Evolutionary conservation across 1,139 yeast genomes (phyloP).

Genomic region (Suhomyces choctaworum): DNA sequence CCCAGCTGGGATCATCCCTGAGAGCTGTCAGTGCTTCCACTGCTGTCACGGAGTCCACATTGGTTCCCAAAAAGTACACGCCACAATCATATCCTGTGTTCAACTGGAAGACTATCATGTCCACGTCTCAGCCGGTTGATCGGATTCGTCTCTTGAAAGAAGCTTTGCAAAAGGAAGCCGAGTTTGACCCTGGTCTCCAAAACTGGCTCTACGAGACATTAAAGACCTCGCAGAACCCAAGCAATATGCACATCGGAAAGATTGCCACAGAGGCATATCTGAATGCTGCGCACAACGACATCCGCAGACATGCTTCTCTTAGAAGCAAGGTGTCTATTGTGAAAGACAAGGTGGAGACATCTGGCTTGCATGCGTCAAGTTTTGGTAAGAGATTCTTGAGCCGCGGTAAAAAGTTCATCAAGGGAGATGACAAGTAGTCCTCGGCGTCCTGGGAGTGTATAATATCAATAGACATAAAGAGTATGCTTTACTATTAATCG

Average conservation of each 20-base stretch:
- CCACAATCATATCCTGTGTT: slow-evolving; percentile 36
- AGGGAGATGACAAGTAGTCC: slow-evolving; percentile 14
- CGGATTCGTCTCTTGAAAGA: slow-evolving; percentile 42
- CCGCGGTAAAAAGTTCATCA: slow-evolving; percentile 44
- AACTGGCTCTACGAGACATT: slow-evolving; percentile 48
- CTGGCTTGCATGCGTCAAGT: slow-evolving; percentile 44
- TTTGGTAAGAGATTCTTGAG: slow-evolving; percentile 46
- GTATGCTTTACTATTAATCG: no score
- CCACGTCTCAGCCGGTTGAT: slow-evolving; percentile 43
- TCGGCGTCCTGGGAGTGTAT: no score
- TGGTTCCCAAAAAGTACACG: slow-evolving; percentile 7
- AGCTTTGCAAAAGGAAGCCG: slow-evolving; percentile 43
- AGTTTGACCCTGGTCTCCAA: slow-evolving; percentile 47
- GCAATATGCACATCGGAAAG: slow-evolving; percentile 45
- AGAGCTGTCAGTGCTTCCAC: slow-evolving; percentile 6
- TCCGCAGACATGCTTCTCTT: slow-evolving; percentile 44
- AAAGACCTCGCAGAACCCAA: slow-evolving; percentile 34
- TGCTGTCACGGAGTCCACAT: slow-evolving; percentile 4
- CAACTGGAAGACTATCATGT: slow-evolving; percentile 48
- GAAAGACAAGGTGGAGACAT: slow-evolving; percentile 45
- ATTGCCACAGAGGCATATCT: slow-evolving; percentile 49
- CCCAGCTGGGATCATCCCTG: not conserved
- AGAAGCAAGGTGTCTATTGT: slow-evolving; percentile 46
- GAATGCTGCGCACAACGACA: slow-evolving; percentile 47
- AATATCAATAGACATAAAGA: no score